Base-by-base conservation (phyloP, 306 rosid genomes). In the Prunus kanzakura region DNA sequence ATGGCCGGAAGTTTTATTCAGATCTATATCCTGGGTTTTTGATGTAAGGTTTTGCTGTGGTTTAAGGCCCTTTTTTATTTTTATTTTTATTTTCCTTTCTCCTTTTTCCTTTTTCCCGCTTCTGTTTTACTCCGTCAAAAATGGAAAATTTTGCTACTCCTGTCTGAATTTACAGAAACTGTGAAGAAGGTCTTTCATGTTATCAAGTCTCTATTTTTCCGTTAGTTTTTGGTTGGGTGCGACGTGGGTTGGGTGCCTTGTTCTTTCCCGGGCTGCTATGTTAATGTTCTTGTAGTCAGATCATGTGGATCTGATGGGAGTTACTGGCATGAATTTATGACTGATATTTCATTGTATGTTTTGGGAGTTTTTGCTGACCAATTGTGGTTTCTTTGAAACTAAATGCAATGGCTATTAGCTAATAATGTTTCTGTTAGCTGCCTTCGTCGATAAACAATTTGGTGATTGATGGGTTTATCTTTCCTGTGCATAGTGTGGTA, bases 1-100 rank as follows among this genome's bases (percentile, higher is more conserved):
- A 18, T 78, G 71, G 76, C 63, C 29, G 69, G 32, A 69, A 12
- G 35, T 78, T 29, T 64, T 49, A 2, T 29, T 25, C 57, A 72
- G 72, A 79, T 73, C 85, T 74, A 12, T 49, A 35, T 68, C 45
- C 52, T 73, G 41, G 70, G 73, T 76, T 67, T 76, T 76, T 49
- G 15, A 43, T 43, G 12, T 60, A 46, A 71, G 85, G 85, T 72
- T 87, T 89, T 82, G 75, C 61, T 43, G 75, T 58, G 88, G 85
- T 81, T 87, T 83, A 81, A 61, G 83, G 15, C 22, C n/a, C 62
- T 54, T 71, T 55, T n/a, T 45, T n/a, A 74, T 15, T 49, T 22
- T 38, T 55, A 56, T 56, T 41, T 25, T 32, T 66, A 49, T 23
- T 3, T 49, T n/a, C 18, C 67, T 62, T 23, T 20, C 30, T 19